Evolutionary conservation across 352 stramenopile species (phyloP), one percentile per base, ranked within the genome.

Genomic region (Pythium grandisporangium): DNA sequence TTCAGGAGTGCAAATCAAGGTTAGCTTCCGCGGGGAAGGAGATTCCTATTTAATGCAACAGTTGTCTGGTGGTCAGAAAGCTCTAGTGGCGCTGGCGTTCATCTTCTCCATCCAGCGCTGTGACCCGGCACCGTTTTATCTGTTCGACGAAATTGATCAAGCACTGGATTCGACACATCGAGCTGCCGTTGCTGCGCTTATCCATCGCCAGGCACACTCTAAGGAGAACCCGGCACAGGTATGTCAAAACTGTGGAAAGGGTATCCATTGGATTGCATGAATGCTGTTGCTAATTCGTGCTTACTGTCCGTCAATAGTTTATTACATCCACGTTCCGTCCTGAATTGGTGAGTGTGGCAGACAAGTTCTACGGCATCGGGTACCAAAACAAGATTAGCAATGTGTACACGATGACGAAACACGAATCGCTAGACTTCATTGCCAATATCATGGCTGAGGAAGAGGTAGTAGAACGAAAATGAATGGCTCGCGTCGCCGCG

Each of bases 111-210:
- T 99, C 42, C 86, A 97, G 61, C 84, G 96, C 26, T 98, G 95
- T 48, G 96, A 99, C 57, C 97, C 97, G 42, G 96, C 96, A 32
- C 97, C 97, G 6, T 99, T 99, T 67, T 99, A 99, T 60, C 78
- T 99, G 25, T 99, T 99, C 61, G 97, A 99, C 63, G 97, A 99
- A 56, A 96, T 99, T 35, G 97, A 99, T 55, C 93, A 98, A 69
- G 96, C 97, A 14, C 67, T 99, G n/a, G 97, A 99, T 66, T 94
- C 91, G n/a, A 98, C 91, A 17, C 96, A 99, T 57, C 88, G 97
- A 53, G 83, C 92, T 37, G 82, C 95, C 23, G 95, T 99, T 3
- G 97, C 97, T 5, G 76, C 84, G 6, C 55, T 99, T 34, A 98
- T 99, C 54, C 82, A 98, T 52, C 78, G 86, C 2, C 96, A 99